Evolutionary conservation across 2,329 filamentous ascomycete species (phyloP), one percentile per base, ranked within the genome.

Genomic region (Fusarium sacchari): DNA sequence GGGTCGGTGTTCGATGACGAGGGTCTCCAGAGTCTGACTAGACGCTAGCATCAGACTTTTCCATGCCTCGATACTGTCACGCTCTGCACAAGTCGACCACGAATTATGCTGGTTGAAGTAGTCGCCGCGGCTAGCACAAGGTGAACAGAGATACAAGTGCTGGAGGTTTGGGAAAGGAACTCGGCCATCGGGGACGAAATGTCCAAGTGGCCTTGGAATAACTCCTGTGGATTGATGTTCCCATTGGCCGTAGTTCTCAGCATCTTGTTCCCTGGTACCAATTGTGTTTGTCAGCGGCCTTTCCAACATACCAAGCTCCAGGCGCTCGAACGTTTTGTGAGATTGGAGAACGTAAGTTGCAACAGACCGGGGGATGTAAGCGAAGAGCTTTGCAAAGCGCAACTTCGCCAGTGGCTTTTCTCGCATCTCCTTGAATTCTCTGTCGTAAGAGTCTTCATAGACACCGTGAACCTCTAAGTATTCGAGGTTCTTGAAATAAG

Each of bases 231-330:
- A n/a, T 15, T 26, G 9, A 0, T 15, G 11, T 4, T 6, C n/a
- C 22, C 49, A n/a, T 6, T 32, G 60, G 2, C 32, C 50, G 13
- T 17, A 49, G 26, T 46, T 57, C 6, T 5, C 13, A 2, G 32
- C 15, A 5, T 37, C 58, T 4, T 28, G 61, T 14, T 13, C 17
- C 1, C 22, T 30, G 4, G 61, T n/a, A 4, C 12, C 26, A 9
- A 20, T 5, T 3, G 22, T 2, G 0, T 15, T 30, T 1, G 52
- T 39, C 6, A 64, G 44, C 3, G 75, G 72, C 5, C 14, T 18
- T n/a, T 71, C 63, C 2, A 77, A 15, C 15, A 77, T 36, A 2
- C 68, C 72, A 7, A 77, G 63, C 13, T 77, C 74, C 2, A 77
- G 6, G 1, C 63, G 50, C 7, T 76, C 47, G 1, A 76, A 56